phyloP scores from a whole-genome alignment of 2,329 filamentous ascomycete species.

The Fusarium sp. region DNA sequence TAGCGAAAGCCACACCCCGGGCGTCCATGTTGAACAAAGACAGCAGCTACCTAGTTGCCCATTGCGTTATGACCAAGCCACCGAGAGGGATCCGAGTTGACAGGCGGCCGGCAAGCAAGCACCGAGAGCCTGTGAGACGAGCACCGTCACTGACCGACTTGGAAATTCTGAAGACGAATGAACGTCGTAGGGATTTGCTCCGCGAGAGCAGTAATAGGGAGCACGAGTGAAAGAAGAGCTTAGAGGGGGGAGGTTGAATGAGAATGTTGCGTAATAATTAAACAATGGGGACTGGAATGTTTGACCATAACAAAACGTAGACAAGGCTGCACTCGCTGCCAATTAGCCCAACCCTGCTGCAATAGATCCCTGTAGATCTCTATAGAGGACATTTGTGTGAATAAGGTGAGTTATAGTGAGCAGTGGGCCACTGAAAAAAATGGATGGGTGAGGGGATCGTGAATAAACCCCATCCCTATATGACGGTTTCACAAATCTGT shows the following conservation, averaged over 20 bases:
- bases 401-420: neutral
- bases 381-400: neutral
- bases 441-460: slow-evolving; percentile 9
- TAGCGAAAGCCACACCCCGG: slow-evolving; percentile 26
- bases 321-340: slow-evolving; percentile 32
- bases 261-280: slow-evolving; percentile 34
- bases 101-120: slow-evolving; percentile 23
- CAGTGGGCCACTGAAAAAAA: neutral
- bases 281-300: slow-evolving; percentile 41
- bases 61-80: slow-evolving; percentile 45
- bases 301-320: slow-evolving; percentile 17
- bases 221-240: slow-evolving; percentile 15
- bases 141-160: slow-evolving; percentile 29
- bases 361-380: slow-evolving; percentile 8
- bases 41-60: slow-evolving; percentile 30
- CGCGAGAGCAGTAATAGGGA: slow-evolving; percentile 24
- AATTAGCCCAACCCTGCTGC: slow-evolving; percentile 8
- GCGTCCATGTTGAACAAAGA: slow-evolving; percentile 32
- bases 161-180: slow-evolving; percentile 22
- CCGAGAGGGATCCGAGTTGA: slow-evolving; percentile 38
- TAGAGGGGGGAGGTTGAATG: slow-evolving; percentile 23
- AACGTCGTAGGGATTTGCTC: slow-evolving; percentile 24
- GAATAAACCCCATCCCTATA: neutral
- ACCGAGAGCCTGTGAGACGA: slow-evolving; percentile 24
- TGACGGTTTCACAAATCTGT: slow-evolving; percentile 30